phyloP scores from a whole-genome alignment of 805 yeast genomes.

The Saccharomycopsis oosterbeekiorum region DNA sequence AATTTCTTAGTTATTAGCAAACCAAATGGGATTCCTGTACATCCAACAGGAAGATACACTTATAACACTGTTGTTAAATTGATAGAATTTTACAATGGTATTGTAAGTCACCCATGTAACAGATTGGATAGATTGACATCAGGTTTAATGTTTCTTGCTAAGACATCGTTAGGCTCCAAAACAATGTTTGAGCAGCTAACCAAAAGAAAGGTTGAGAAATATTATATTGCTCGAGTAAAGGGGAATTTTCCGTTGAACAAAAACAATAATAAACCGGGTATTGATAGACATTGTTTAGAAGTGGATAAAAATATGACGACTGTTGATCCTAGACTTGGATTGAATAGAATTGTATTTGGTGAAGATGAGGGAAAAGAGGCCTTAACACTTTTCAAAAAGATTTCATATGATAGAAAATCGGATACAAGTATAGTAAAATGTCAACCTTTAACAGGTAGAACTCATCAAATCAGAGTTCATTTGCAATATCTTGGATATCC shows the following conservation, averaged over 20 bases:
- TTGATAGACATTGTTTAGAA: slow-evolving; percentile 29
- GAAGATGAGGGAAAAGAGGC: slow-evolving; percentile 43
- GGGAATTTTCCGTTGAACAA: slow-evolving; percentile 63
- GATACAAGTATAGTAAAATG: slow-evolving; percentile 61
- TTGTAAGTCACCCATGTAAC: slow-evolving; percentile 71
- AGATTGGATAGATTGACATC: slow-evolving; percentile 85
- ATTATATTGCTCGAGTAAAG: slow-evolving; percentile 77
- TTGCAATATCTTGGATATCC: slow-evolving; percentile 81
- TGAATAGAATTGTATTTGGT: slow-evolving; percentile 40
- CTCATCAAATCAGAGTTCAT: slow-evolving; percentile 94
- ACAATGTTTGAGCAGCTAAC: slow-evolving; percentile 53
- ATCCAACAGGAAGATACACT: slow-evolving; percentile 84
- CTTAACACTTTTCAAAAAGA: slow-evolving; percentile 57
- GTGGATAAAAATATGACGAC: slow-evolving; percentile 66
- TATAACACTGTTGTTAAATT: slow-evolving; percentile 69
- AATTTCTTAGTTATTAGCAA: slow-evolving; percentile 77
- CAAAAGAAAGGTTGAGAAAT: slow-evolving; percentile 66
- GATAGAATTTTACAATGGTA: slow-evolving; percentile 53
- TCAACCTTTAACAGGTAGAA: slow-evolving; percentile 82
- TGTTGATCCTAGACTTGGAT: slow-evolving; percentile 61
- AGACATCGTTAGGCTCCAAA: slow-evolving; percentile 70
- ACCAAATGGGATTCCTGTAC: slow-evolving; percentile 92
- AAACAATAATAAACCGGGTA: background rate
- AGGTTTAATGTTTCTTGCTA: slow-evolving; percentile 88
- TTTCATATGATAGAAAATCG: slow-evolving; percentile 65